Conservation (phyloP, 805 yeast species). For the Candida insectalens region DNA sequence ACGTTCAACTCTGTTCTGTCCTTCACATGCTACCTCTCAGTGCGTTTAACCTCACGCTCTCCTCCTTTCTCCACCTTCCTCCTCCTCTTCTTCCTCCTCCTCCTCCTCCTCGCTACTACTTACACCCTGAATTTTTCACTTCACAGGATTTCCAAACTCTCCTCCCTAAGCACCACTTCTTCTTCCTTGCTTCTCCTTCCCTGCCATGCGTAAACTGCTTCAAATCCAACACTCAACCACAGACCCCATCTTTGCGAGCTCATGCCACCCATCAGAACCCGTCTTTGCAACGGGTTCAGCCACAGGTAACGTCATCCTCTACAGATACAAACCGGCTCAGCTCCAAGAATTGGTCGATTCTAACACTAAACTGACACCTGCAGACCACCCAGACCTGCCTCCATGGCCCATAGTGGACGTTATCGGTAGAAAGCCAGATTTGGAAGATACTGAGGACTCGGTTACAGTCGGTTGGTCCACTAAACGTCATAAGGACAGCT, state of each 20-base stretch:
- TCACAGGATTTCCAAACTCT: too few relatives aligned
- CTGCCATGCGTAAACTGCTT: too few relatives aligned
- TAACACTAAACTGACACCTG: constrained; percentile 19
- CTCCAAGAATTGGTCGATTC: constrained; percentile 26
- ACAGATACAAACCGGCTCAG: constrained; percentile 42
- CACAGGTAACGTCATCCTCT: constrained; percentile 64
- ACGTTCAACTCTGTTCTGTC: too few relatives aligned
- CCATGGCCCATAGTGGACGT: constrained; percentile 1
- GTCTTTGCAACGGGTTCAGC: constrained; percentile 66
- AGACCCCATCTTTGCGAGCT: constrained; percentile 67
- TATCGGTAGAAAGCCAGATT: constrained; percentile 10
- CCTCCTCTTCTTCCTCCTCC: too few relatives aligned
- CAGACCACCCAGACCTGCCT: constrained; percentile 2
- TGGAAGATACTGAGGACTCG: constrained; percentile 17
- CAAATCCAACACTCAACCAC: too few relatives aligned
- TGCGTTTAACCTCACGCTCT: too few relatives aligned
- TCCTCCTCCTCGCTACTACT: too few relatives aligned
- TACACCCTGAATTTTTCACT: too few relatives aligned
- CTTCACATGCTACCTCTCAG: too few relatives aligned
- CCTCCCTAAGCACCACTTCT: too few relatives aligned
- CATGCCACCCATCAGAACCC: constrained; percentile 69
- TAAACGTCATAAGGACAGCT: constrained; percentile 72
- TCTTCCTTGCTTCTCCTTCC: too few relatives aligned
- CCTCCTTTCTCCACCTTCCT: too few relatives aligned
- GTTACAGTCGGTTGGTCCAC: constrained; percentile 62